Evolutionary conservation across 768 basidiomycete genomes (phyloP), one percentile per base, ranked within the genome.

Genomic region (Rossbeevera mucosa): DNA sequence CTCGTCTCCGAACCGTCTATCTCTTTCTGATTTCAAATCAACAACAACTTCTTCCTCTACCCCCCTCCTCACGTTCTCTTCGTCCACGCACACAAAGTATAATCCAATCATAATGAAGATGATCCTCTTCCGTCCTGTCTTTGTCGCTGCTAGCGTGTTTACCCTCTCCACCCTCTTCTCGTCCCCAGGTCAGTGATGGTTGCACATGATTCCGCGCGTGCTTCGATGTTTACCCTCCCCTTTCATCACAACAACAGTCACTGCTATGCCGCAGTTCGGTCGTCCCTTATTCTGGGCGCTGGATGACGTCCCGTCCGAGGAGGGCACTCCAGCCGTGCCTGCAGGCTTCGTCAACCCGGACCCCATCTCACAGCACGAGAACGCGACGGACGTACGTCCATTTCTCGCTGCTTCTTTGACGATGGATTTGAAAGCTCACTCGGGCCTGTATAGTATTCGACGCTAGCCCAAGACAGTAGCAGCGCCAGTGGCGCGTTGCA

Each of bases 251-350:
- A 31, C 31, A 16, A 16, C 31, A 57, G 64, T 52, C 1, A 57
- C 52, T 6, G 63, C 65, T 5, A 11, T 36, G 25, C 64, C 64
- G 2, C 65, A 67, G 44, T 62, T 55, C 21, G 63, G 65, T 6
- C 43, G 56, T 4, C 58, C 62, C 0, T 1, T 30, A 18, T 12
- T 64, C 2, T 51, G 53, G 16, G 51, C 6, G 7, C 29, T 64
- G 43, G 56, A 64, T 26, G 54, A 26, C 18, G 9, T 16, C 21
- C 40, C 42, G 29, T 12, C 33, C 33, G 33, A 33, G 33, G 8
- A n/a, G 8, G 33, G 33, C n/a, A 7, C n/a, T 8, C 33, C 33
- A 33, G 33, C n/a, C 7, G 33, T 0, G 16, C 33, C 33, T 33
- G 33, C 33, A 33, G 33, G 33, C 33, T 33, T 33, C n/a, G 33